Conservation (phyloP, 768 basidiomycete genomes). For the Russula sp. region DNA sequence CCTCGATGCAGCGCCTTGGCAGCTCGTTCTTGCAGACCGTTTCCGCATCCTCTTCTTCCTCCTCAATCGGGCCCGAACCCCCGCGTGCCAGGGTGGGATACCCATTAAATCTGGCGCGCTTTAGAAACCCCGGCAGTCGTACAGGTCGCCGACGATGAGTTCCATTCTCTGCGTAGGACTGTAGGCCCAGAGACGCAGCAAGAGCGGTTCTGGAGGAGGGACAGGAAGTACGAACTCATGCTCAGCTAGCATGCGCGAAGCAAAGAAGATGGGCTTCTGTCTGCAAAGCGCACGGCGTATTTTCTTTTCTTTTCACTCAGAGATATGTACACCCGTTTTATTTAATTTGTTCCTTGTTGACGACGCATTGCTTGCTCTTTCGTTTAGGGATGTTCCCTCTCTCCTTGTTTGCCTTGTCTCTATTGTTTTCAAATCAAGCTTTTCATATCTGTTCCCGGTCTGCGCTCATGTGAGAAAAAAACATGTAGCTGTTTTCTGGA, state of each 20-base stretch:
- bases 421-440: too few species aligned
- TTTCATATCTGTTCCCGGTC: too few species aligned
- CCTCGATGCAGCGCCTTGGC: conserved; percentile 63
- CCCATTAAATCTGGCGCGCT: conserved; percentile 75
- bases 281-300: too few species aligned
- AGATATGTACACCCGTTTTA: too few species aligned
- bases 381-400: too few species aligned
- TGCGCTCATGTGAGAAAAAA: too few species aligned
- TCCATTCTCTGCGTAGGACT: neutral
- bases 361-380: too few species aligned
- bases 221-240: neutral
- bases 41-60: conserved; percentile 39
- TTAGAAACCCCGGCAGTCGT: conserved; percentile 80
- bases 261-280: too few species aligned
- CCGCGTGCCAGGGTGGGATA: conserved; percentile 38
- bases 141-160: conserved; percentile 70
- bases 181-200: neutral
- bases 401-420: too few species aligned
- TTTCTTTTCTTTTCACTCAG: too few species aligned
- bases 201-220: neutral
- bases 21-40: conserved; percentile 88
- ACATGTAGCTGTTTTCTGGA: too few species aligned
- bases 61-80: conserved; percentile 11
- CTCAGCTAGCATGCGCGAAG: conserved; percentile 5
- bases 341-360: too few species aligned